Base-by-base conservation (phyloP, 2,329 filamentous ascomycete species). In the Pseudogymnoascus sp. region DNA sequence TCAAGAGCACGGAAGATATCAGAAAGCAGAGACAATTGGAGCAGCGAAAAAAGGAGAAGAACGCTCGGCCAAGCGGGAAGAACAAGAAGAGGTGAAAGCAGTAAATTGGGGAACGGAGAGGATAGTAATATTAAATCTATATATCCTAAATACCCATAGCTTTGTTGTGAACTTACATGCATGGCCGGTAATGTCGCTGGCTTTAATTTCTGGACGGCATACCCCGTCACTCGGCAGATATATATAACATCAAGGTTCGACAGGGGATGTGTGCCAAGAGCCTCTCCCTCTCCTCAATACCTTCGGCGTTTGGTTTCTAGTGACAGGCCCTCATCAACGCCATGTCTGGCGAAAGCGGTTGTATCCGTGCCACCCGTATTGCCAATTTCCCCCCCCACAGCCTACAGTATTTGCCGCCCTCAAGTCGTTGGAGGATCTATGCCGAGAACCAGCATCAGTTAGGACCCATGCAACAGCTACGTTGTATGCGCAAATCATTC, bases 1-100 rank as follows among this genome's bases (percentile, higher is more conserved):
- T 97, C 71, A 91, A 88, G 80, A 89, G 84, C 63, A 85, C 85
- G 62, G 87, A 93, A 48, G 92, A 96, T 73, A 91, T 97, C 67
- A 84, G 89, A 70, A 96, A 92, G 81, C 85, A 87, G 65, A 84
- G 94, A 71, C 86, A 87, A 74, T 72, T 91, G 71, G 83, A 89
- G 79, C 89, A 96, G 79, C 84, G 82, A 77, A 85, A 84, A 73
- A 86, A 80, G 73, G 88, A 89, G 72, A 97, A 99, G 85, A 97
- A 96, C 75, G 92, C 90, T 7, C 80, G 93, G 70, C 92, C 92
- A 6, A 72, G 82, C 41, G 89, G 82, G 77, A 91, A 83, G 77
- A 59, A 59, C 58, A 59, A 41, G 38, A 59, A 59, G 39, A 51
- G 59, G 58, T 59, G 27, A 39, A 59, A 4, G 8, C 33, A 55